Evolutionary conservation across 1,139 yeast genomes (phyloP).

Genomic region (Magnusiomyces clavatus): DNA sequence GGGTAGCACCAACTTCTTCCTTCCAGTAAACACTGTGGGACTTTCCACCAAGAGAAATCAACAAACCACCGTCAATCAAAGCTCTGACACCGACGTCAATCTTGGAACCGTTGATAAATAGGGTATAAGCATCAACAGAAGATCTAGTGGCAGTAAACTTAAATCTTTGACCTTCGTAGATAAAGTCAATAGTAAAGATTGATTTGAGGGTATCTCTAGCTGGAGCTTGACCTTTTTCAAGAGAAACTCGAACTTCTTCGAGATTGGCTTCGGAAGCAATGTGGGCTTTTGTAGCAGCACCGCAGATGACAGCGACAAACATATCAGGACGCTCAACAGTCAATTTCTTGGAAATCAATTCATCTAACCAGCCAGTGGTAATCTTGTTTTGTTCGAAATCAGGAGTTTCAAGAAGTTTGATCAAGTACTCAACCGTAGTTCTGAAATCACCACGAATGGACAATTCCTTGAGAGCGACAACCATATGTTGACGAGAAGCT

Average conservation of each 20-base stretch:
- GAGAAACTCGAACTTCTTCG: constrained; percentile 57
- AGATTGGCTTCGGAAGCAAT: constrained; percentile 67
- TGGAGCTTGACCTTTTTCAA: constrained; percentile 95
- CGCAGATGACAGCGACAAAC: constrained; percentile 84
- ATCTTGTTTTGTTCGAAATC: constrained; percentile 94
- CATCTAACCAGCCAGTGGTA: constrained; percentile 98
- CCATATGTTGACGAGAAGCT: constrained; percentile 97
- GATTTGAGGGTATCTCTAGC: constrained; percentile 72
- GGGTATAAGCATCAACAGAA: constrained; percentile 72
- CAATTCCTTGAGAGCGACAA: constrained; percentile 91
- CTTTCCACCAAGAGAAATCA: constrained; percentile 81
- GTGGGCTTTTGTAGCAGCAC: constrained; percentile 94
- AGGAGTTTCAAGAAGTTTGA: constrained; percentile 89
- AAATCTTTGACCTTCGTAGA: constrained; percentile 87
- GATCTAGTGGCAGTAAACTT: constrained; percentile 94
- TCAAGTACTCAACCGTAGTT: constrained; percentile 94
- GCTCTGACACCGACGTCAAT: constrained; percentile 80
- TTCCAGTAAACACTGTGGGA: constrained; percentile 96
- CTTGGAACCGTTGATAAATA: constrained; percentile 89
- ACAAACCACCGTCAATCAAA: constrained; percentile 88
- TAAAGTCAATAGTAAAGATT: constrained; percentile 86
- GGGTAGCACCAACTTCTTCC: constrained; percentile 94
- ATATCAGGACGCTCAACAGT: constrained; percentile 97
- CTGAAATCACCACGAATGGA: constrained; percentile 97
- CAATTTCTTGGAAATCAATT: constrained; percentile 81